phyloP scores from a whole-genome alignment of 1,284 basidiomycete genomes.

The Pisolithus thermaeus region DNA sequence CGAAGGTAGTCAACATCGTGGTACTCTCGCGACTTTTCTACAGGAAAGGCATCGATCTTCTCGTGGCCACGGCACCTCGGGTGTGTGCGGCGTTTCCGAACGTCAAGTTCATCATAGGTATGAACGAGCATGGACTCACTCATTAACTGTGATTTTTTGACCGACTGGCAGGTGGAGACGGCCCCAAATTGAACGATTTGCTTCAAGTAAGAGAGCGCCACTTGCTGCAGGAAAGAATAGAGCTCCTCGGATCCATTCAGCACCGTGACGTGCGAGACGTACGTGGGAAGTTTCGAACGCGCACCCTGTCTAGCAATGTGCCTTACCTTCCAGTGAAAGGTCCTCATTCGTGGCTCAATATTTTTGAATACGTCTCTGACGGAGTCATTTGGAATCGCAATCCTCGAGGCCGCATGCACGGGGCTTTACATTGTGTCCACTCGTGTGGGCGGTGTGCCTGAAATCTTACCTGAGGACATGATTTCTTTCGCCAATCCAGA shows the following conservation, averaged over 20 bases:
- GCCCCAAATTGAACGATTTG: slow-evolving; percentile 92
- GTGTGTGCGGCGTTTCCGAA: slow-evolving; percentile 84
- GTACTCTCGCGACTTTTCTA: slow-evolving; percentile 95
- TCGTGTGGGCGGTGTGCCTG: slow-evolving; percentile 91
- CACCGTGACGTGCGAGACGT: slow-evolving; percentile 83
- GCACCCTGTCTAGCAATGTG: neutral
- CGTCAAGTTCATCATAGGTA: slow-evolving; percentile 86
- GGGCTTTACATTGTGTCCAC: slow-evolving; percentile 95
- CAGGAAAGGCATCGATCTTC: slow-evolving; percentile 93
- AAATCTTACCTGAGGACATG: slow-evolving; percentile 91
- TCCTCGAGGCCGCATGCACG: slow-evolving; percentile 92
- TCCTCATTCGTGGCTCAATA: slow-evolving; percentile 81
- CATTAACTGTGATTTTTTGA: neutral
- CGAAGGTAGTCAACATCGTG: slow-evolving; percentile 77
- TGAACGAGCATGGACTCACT: slow-evolving; percentile 14
- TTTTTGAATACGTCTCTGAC: slow-evolving; percentile 96
- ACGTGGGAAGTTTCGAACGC: slow-evolving; percentile 19
- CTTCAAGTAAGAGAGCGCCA: slow-evolving; percentile 95
- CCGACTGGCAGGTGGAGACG: slow-evolving; percentile 71
- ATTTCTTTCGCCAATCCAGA: slow-evolving; percentile 92
- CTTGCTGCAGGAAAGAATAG: slow-evolving; percentile 85
- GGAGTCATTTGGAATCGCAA: slow-evolving; percentile 94
- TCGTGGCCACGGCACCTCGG: slow-evolving; percentile 87
- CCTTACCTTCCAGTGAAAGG: slow-evolving; percentile 36
- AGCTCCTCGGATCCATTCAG: slow-evolving; percentile 78